Evolutionary conservation across 2,329 filamentous ascomycete genomes (phyloP).

Genomic region (Xylariaceae sp.): DNA sequence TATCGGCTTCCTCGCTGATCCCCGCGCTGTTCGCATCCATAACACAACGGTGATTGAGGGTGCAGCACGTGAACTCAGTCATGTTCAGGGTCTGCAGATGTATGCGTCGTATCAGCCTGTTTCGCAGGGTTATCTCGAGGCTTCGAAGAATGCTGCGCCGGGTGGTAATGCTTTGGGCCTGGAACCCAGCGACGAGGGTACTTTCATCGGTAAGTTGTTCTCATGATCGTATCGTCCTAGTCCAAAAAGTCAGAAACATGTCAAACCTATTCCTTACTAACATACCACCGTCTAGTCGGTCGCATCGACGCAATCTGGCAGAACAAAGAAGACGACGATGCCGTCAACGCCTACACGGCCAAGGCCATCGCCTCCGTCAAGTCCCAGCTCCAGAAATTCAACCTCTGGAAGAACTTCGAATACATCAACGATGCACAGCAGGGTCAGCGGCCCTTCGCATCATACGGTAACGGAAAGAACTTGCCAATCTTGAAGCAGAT

Average conservation of each 20-base stretch:
- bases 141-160: background rate
- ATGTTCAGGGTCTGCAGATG: background rate
- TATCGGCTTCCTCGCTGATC: no score
- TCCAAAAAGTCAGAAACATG: no score
- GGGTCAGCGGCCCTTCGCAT: background rate
- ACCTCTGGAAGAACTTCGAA: background rate
- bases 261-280: no score
- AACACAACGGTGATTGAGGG: background rate
- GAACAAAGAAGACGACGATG: background rate
- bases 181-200: background rate
- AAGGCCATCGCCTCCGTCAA: background rate
- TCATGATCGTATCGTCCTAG: no score
- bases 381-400: background rate
- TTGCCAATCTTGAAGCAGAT: background rate
- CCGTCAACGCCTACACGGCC: background rate
- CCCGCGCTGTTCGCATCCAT: no score
- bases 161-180: background rate
- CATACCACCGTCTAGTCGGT: background rate
- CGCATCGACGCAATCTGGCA: background rate
- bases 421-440: background rate
- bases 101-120: background rate
- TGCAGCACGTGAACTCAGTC: background rate
- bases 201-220: background rate
- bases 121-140: background rate
- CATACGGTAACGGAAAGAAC: background rate